Evolutionary conservation across 1,284 basidiomycete genomes (phyloP), one percentile per base, ranked within the genome.

Genomic region (Leccinum pachyderme): DNA sequence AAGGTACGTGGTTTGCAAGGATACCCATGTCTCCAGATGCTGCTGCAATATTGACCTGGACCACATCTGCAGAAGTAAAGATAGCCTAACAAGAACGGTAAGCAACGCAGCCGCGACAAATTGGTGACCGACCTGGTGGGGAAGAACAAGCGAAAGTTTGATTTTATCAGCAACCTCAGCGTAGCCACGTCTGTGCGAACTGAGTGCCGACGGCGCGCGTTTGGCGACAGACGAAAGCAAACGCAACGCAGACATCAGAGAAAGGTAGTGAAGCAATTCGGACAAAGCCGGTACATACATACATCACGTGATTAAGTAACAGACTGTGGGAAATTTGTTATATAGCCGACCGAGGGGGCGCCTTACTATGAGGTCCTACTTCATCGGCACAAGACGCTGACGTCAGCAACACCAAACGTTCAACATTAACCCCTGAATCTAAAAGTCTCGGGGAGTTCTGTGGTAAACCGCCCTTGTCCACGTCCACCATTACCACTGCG

Each of bases 21-120:
- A 98, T 91, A 82, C 95, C 95, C 94, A 98, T 97, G 75, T 97
- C 95, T 74, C 95, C 95, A n/a, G 92, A 89, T 55, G 87, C 89
- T 49, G 94, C 95, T 46, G 94, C 78, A 64, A 97, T 79, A 79
- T 96, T 97, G 65, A 98, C 95, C 76, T 97, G 95, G 33, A 91
- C 84, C 58, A 96, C 95, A 74, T 94, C 93, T 64, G 84, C 74
- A 29, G 92, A 91, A 56, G 83, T 84, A 81, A 86, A 96, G 72
- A 98, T 84, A 52, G 93, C 79, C 95, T 97, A 68, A 52, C 59
- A 37, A 50, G 22, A 57, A 56, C 39, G 37, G 51, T 65, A 49
- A 57, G 55, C 54, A 49, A 52, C 56, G 49, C 11, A 43, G 37
- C 43, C 18, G 13, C 48, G 33, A 53, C 31, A 49, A 12, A 53